phyloP scores from a whole-genome alignment of 2,329 filamentous ascomycete species.

The Triangularia verruculosa region DNA sequence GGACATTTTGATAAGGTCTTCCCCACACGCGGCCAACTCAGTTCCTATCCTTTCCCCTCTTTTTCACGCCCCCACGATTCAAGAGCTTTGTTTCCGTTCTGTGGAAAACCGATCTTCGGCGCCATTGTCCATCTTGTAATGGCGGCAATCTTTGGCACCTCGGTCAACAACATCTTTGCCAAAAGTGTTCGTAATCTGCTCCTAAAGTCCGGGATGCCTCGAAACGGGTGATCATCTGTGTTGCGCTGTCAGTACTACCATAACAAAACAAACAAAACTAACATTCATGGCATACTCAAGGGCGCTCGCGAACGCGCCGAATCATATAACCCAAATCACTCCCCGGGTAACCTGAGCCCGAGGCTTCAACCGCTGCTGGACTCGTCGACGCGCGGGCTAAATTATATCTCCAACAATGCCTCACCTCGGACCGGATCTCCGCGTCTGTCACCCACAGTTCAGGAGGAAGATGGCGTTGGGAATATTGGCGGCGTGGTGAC shows the following conservation, averaged over 20 bases:
- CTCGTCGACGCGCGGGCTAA: constrained; percentile 10
- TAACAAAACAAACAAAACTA: background rate
- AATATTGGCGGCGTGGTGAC: constrained; percentile 24
- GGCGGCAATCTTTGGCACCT: constrained; percentile 23
- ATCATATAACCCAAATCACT: constrained; percentile 15
- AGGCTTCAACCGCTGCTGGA: constrained; percentile 25
- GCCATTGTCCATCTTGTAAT: background rate
- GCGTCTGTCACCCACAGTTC: constrained; percentile 8
- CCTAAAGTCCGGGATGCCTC: background rate
- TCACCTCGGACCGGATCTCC: background rate
- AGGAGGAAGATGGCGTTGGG: constrained; percentile 23
- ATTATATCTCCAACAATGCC: constrained; percentile 13
- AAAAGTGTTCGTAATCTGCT: constrained; percentile 25
- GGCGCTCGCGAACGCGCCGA: constrained; percentile 32
- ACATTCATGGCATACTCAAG: constrained; percentile 17
- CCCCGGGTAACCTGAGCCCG: constrained; percentile 15
- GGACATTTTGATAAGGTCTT: background rate
- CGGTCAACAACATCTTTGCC: constrained; percentile 20
- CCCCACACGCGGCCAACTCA: constrained; percentile 4
- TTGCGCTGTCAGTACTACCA: background rate
- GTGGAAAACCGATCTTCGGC: background rate
- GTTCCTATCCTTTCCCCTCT: background rate
- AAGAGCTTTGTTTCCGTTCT: background rate
- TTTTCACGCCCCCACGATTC: background rate
- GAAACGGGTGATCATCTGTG: background rate